These are phyloP conservation scores for Pythium grandisporangium DNA, from an alignment of 352 stramenopile species.

Conservation along the genomic window DNA sequence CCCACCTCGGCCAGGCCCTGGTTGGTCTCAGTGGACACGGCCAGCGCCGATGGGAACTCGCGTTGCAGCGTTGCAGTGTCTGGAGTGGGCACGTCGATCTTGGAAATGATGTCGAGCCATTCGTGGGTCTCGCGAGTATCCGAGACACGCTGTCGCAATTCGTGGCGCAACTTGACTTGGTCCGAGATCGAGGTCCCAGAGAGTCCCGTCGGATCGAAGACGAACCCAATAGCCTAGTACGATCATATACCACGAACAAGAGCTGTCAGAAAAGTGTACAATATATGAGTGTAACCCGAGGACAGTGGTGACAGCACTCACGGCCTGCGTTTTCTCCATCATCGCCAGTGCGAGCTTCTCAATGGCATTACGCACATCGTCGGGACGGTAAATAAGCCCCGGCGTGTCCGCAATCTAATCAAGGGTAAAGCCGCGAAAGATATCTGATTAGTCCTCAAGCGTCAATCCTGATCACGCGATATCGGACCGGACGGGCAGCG, in stretches of 20 bases:
- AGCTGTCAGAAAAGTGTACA: no score
- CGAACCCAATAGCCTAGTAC: slow-evolving; percentile 80
- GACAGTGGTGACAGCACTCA: slow-evolving; percentile 3
- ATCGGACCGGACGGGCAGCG: no score
- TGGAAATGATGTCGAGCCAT: slow-evolving; percentile 85
- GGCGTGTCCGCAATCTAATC: slow-evolving; percentile 74
- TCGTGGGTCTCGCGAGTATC: slow-evolving; percentile 27
- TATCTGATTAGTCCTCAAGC: no score
- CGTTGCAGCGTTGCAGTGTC: slow-evolving; percentile 25
- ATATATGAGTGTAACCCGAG: no score
- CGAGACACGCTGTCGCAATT: slow-evolving; percentile 45
- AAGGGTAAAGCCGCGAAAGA: no score
- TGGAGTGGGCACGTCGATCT: slow-evolving; percentile 55
- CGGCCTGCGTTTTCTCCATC: slow-evolving; percentile 28
- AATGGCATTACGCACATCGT: slow-evolving; percentile 26
- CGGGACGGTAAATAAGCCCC: slow-evolving; percentile 23
- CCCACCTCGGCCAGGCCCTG: slow-evolving; percentile 56
- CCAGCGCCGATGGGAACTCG: slow-evolving; percentile 16
- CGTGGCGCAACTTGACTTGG: slow-evolving; percentile 62
- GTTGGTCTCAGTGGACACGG: slow-evolving; percentile 71
- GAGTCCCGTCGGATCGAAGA: slow-evolving; percentile 65
- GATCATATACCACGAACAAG: no score
- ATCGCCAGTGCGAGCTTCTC: slow-evolving; percentile 30
- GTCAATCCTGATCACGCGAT: no score
- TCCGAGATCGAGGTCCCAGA: slow-evolving; percentile 56